Percentiles rank a stretch among this genome's conserved stretches.
phyloP scores from a whole-genome alignment of 108 stramenopile genomes.

The Licmophora abbreviata region DNA sequence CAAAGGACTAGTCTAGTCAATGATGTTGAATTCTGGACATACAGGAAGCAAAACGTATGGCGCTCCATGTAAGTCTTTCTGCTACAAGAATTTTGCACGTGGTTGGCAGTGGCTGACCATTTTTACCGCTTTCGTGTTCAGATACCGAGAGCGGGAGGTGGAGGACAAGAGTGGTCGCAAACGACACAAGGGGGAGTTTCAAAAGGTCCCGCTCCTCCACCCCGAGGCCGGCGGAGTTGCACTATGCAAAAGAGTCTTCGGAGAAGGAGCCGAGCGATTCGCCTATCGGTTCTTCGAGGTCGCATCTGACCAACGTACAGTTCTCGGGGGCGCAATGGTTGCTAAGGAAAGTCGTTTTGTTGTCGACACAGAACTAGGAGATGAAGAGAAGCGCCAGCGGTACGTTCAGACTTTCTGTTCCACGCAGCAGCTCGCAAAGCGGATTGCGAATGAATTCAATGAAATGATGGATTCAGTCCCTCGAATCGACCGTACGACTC shows the following conservation, averaged over 20 bases:
- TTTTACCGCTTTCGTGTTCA: too few relatives aligned
- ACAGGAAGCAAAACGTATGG: too few relatives aligned
- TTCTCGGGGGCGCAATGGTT: constrained; percentile 10
- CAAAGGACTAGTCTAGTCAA: too few relatives aligned
- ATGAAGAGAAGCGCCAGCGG: background rate
- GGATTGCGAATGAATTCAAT: constrained; percentile 2
- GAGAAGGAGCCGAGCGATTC: constrained; percentile 13
- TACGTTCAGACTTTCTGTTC: constrained; percentile 3
- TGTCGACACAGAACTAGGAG: too few relatives aligned
- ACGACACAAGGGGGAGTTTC: too few relatives aligned
- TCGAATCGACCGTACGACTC: constrained; percentile 17
- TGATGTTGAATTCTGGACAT: too few relatives aligned
- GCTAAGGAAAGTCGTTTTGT: constrained; percentile 11
- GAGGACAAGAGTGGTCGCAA: too few relatives aligned
- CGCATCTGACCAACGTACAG: constrained; percentile 7
- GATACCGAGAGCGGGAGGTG: too few relatives aligned
- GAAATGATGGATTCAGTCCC: constrained; percentile 11
- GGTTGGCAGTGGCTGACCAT: too few relatives aligned
- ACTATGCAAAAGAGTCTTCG: constrained; percentile 2
- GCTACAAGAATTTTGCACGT: too few relatives aligned
- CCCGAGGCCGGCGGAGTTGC: constrained; percentile 12
- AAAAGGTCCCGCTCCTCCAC: constrained; percentile 3
- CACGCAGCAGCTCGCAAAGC: constrained; percentile 1
- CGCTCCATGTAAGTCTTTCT: too few relatives aligned
- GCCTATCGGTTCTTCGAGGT: constrained; percentile 15